These are phyloP conservation scores for Trichoderma sp. DNA, from an alignment of 2,329 filamentous ascomycete species.

Conservation along the genomic window DNA sequence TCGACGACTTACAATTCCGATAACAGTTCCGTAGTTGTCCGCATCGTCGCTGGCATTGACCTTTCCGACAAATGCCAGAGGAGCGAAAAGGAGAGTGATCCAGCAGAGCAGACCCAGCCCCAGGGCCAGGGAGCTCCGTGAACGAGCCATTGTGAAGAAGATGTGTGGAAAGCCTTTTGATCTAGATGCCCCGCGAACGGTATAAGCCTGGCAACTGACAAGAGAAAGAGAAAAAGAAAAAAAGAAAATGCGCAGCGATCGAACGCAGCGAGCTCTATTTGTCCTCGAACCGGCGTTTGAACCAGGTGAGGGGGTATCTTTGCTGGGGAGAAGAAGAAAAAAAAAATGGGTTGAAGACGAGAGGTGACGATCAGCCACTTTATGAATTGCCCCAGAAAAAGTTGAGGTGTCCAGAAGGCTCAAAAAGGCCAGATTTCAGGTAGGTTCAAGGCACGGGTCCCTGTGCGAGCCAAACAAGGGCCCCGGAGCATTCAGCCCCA, in stretches of 20 bases:
- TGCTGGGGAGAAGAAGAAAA: conserved; percentile 27
- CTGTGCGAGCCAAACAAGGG: conserved; percentile 15
- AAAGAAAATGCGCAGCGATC: conserved; percentile 27
- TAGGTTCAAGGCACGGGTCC: conserved; percentile 20
- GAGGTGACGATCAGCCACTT: conserved; percentile 31
- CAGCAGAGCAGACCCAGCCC: conserved; percentile 89
- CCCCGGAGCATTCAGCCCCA: conserved; percentile 27
- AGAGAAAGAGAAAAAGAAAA: conserved; percentile 20
- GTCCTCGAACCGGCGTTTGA: conserved; percentile 33
- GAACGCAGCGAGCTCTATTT: conserved; percentile 28
- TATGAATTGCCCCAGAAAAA: conserved; percentile 32
- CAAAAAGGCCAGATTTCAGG: conserved; percentile 51
- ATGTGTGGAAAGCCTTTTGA: conserved; percentile 18
- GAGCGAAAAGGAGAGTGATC: conserved; percentile 83
- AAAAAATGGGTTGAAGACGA: conserved; percentile 30
- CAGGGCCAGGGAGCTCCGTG: conserved; percentile 68
- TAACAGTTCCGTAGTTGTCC: conserved; percentile 82
- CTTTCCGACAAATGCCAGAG: conserved; percentile 78
- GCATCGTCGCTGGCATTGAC: conserved; percentile 57
- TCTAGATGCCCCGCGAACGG: conserved; percentile 14
- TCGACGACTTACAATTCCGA: conserved; percentile 71
- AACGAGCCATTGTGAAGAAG: conserved; percentile 48
- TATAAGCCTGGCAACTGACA: conserved; percentile 11
- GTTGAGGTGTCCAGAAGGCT: conserved; percentile 45
- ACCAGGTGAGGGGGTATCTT: conserved; percentile 28